Base-by-base conservation (phyloP, 2,329 filamentous ascomycete genomes). In the Paecilomyces dactylethromorphus region DNA sequence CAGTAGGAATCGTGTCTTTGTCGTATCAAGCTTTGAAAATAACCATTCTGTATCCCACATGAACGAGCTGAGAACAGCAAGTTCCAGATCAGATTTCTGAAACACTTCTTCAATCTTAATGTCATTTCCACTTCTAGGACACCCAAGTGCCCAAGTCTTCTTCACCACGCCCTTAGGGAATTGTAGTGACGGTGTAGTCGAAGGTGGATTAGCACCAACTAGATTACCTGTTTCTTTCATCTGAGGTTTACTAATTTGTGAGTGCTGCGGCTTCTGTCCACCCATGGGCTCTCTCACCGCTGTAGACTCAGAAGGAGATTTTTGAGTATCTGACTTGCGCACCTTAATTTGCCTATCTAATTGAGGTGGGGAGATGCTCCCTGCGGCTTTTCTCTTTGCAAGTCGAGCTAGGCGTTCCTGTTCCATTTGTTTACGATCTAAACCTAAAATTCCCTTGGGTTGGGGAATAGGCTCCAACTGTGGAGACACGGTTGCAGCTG, bases 51-150 rank as follows among this genome's bases (percentile, higher is more conserved):
- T 83, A 62, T 97, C 88, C 86, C 90, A 94, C 69, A 93, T 86
- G 65, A 89, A 97, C 0, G 93, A 90, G 65, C 92, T 96, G 4
- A 97, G 76, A 0, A 97, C 83, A 0, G 91, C 92, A 45, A 91
- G 83, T 55, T 89, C 79, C 8, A 97, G 79, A 12, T 87, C 81
- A 1, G 84, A 76, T 61, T 85, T 87, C 70, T 96, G 89, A 1
- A 97, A 74, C 0, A 97, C 84, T 71, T 97, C 92, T 67, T 96
- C 91, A 49, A 97, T 86, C 60, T 87, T 94, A 69, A 97, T 91
- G 62, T 96, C 91, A 61, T 92, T 83, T 3, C 78, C 79, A 0
- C 72, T 78, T 35, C 89, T 81, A 1, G 82, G 77, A 62, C 83
- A 84, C 2, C 87, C 86, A 35, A 79, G 79, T 0, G 84, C 86